Evolutionary conservation across 345 rosid genomes (phyloP).

Genomic region (Clausena lansium): DNA sequence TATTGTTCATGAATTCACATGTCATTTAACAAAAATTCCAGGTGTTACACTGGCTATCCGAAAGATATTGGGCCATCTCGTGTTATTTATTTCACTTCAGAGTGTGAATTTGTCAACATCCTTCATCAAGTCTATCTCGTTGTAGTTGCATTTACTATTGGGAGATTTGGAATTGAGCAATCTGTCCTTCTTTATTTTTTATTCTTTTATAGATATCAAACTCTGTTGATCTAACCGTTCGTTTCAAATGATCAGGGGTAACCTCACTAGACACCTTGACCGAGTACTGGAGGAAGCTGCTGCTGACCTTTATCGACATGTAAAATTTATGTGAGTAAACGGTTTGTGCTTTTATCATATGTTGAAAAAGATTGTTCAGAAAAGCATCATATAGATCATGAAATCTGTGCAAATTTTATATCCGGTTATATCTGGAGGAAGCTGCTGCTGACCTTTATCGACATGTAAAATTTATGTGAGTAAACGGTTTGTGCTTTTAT

Average conservation of each 20-base stretch:
- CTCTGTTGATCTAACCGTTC: neutral
- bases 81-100: slow-evolving; percentile 75
- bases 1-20: neutral
- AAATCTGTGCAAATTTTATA: neutral
- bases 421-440: too few species aligned
- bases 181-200: neutral
- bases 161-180: slow-evolving; percentile 36
- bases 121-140: slow-evolving; percentile 81
- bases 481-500: too few species aligned
- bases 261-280: slow-evolving; percentile 84
- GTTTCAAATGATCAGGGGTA: slow-evolving; percentile 52
- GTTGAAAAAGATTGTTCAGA: neutral
- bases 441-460: too few species aligned
- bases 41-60: slow-evolving; percentile 88
- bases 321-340: slow-evolving; percentile 82
- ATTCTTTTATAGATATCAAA: neutral
- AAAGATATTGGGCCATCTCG: slow-evolving; percentile 85
- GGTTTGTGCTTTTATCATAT: slow-evolving; percentile 1
- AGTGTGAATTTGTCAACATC: slow-evolving; percentile 86
- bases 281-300: slow-evolving; percentile 85
- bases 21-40: slow-evolving; percentile 23
- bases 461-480: too few species aligned
- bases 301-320: slow-evolving; percentile 77
- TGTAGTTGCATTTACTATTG: slow-evolving; percentile 84
- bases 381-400: neutral